Evolutionary conservation across 2,329 filamentous ascomycete species (phyloP), one percentile per base, ranked within the genome.

Genomic region (Rhytidhysteron rufulum): DNA sequence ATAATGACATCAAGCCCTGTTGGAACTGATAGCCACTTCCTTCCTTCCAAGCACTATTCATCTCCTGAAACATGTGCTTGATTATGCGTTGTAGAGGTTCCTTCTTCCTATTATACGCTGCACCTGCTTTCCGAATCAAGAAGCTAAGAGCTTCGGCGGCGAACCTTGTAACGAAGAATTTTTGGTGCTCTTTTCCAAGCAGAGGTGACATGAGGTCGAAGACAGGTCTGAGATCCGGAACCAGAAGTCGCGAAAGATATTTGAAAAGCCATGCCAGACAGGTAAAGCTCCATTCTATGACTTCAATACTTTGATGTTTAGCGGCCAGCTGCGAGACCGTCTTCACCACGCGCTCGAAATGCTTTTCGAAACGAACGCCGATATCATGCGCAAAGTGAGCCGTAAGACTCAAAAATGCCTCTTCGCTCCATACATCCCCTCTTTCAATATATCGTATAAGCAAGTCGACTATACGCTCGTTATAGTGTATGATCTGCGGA

Each of bases 281-380:
- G 10, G 85, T 88, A 68, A 98, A 98, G 37, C 88, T 91, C 90
- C 91, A 97, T 69, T 98, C 93, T 37, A 97, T 87, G n/a, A 94
- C 89, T 48, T 90, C 87, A 19, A 87, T 83, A 57, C 87, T 85
- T 41, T 86, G 77, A 39, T 87, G 81, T 54, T 81, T 85, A 39
- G 83, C 83, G 9, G 89, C 90, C 49, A 97, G 78, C 13, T 81
- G 80, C 29, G 87, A 79, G 40, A 98, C 81, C 39, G 94, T 72
- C 39, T 74, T 78, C 42, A 98, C 79, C 19, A 86, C 82, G 37
- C 79, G 77, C 33, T 81, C 77, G 62, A 95, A 97, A 64, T 95
- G 82, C 57, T 86, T 88, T 67, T 96, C 90, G 58, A 98, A 98
- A 34, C 83, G 78, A 15, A 78, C 76, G 37, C 91, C 91, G 41